A percentile compares a stretch with the other conserved stretches of the same genome.
phyloP scores from a whole-genome alignment of 495 filamentous ascomycete genomes.

The Hypomontagnella monticulosa region DNA sequence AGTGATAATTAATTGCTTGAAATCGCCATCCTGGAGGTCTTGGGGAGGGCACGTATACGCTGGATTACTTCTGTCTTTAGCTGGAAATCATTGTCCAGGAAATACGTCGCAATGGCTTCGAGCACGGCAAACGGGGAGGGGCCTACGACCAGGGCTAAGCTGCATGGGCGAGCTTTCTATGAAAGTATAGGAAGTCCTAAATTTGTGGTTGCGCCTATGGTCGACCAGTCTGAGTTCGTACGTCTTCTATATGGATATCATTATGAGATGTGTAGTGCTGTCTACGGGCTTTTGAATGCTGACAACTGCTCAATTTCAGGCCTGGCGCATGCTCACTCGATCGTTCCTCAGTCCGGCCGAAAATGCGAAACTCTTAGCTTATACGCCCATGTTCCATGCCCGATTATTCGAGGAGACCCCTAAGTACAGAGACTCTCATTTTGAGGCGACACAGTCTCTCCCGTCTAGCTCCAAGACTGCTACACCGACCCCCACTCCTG shows the following conservation, averaged over 20 bases:
- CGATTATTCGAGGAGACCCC: constrained; percentile 79
- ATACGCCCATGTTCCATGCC: constrained; percentile 95
- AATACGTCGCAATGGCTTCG: constrained; percentile 27
- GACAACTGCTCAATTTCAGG: constrained; percentile 59
- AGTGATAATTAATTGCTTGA: background rate
- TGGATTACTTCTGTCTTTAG: constrained; percentile 26
- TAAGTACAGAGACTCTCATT: constrained; percentile 78
- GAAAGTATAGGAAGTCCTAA: constrained; percentile 91
- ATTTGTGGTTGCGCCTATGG: constrained; percentile 94
- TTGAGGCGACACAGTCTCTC: constrained; percentile 67
- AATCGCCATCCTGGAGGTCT: constrained; percentile 28
- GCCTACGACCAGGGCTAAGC: constrained; percentile 60
- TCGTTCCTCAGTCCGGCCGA: constrained; percentile 79
- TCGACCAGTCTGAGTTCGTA: constrained; percentile 97
- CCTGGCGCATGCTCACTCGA: constrained; percentile 93
- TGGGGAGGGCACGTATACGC: constrained; percentile 12
- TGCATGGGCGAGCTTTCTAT: constrained; percentile 89
- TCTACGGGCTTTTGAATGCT: constrained; percentile 12
- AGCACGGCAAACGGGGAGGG: constrained; percentile 7
- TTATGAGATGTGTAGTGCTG: background rate
- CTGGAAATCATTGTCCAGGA: constrained; percentile 28
- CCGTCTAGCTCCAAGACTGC: constrained; percentile 18
- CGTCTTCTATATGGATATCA: constrained; percentile 48
- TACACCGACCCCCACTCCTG: constrained; percentile 34
- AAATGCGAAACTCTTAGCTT: constrained; percentile 72